Evolutionary conservation across 148 eudicot species (phyloP), one percentile per base, ranked within the genome.

Genomic region (Persicaria maculosa): DNA sequence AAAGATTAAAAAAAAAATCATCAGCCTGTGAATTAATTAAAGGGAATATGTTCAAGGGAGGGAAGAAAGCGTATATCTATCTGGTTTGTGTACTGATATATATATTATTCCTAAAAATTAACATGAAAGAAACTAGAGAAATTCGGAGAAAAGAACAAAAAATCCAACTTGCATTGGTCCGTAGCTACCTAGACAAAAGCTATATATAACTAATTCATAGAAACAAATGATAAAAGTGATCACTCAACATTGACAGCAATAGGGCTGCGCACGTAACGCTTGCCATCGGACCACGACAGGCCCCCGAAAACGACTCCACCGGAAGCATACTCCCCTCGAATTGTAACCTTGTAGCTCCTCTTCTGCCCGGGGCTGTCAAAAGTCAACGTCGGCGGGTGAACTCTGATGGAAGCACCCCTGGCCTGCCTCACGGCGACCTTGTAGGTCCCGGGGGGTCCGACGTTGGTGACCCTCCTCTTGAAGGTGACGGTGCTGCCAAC

Each of bases 211-310:
- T 31, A 31, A 31, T 31, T 31, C 1, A 31, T 31, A 59, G 4
- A 17, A 22, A 59, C 17, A 4, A 25, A 57, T 2, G 5, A 54
- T n/a, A n/a, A 15, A 16, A 54, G 0, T 4, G n/a, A 57, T 25
- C 8, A 65, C 11, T 65, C 14, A 43, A 65, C 70, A 65, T 65
- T 65, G 65, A 86, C 82, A 14, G 82, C 85, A 16, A 89, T 86
- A 11, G 90, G 88, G 77, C 90, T 89, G 61, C 89, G 81, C 44
- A 91, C 97, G 71, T 76, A 73, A 74, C 86, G 94, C 19, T 55
- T 73, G 0, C 88, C 89, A 72, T 88, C 90, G 0, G 89, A 76
- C 97, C 97, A 91, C n/a, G 48, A 20, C 57, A 91, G 68, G 45
- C 76, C 69, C 14, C 97, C 94, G 55, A 88, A 89, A 9, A 9